Evolutionary conservation across 1,284 basidiomycete genomes (phyloP).

Genomic region (Earliella scabrosa): DNA sequence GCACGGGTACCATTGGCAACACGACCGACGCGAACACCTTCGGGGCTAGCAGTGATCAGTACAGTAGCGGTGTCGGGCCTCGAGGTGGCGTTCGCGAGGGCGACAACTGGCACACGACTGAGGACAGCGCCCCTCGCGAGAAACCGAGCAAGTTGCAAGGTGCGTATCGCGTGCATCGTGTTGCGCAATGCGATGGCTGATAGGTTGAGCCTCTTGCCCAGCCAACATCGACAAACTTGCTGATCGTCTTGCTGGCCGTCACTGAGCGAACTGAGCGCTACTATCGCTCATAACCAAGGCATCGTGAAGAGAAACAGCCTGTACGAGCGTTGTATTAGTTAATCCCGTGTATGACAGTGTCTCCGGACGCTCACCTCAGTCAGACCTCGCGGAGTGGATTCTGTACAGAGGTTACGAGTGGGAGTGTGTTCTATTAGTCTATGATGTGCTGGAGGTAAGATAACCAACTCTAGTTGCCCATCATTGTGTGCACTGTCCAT

Average conservation of each 20-base stretch:
- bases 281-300: not conserved
- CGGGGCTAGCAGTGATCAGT: constrained; percentile 18
- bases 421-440: too few species aligned
- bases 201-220: too few species aligned
- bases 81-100: not conserved
- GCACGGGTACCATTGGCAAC: constrained; percentile 24
- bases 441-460: too few species aligned
- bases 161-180: too few species aligned
- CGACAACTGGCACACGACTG: not conserved
- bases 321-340: too few species aligned
- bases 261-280: not conserved
- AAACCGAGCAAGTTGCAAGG: not conserved
- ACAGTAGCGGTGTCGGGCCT: not conserved
- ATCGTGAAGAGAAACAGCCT: too few species aligned
- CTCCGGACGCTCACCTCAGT: too few species aligned
- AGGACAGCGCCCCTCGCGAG: not conserved
- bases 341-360: too few species aligned
- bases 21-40: constrained; percentile 25
- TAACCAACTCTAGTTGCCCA: constrained; percentile 17
- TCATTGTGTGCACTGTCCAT: constrained; percentile 43
- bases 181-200: too few species aligned
- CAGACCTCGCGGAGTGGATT: too few species aligned
- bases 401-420: too few species aligned
- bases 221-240: not conserved
- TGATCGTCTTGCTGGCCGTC: not conserved